Evolutionary conservation across 495 filamentous ascomycete genomes (phyloP), one percentile per base, ranked within the genome.

Genomic region (Cercophora samala): DNA sequence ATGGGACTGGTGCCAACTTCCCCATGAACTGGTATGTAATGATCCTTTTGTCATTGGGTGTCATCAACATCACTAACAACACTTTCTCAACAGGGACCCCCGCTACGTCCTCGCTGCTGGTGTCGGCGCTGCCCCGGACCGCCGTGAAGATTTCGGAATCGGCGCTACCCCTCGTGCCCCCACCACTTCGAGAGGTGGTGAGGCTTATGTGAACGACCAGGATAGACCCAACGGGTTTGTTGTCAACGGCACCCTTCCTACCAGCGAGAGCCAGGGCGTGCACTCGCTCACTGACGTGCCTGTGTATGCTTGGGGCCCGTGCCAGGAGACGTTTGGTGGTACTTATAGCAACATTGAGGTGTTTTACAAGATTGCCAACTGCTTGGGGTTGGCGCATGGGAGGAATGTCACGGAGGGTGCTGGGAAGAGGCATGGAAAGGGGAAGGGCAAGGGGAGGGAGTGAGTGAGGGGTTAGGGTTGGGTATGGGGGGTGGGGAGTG

Each of bases 251-350:
- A 92, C 89, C 1, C 71, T 92, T 66, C 84, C 89, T 0, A 82
- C 84, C 23, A 70, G 74, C 58, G 75, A 82, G 65, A 69, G 73
- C 21, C 80, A 87, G 74, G 90, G 90, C 22, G 90, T 92, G 62
- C 90, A 92, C 78, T 87, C 83, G 51, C 77, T 92, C 64, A 92
- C 90, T 0, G 90, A 92, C 73, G 90, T 92, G 56, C 88, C 90
- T 0, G 88, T 92, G 13, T 92, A 86, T 69, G 88, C 90, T 0
- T 79, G 82, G 77, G 90, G 90, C 0, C 90, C 90, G 4, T 92
- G 90, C 72, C 87, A 90, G 75, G 88, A 90, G 68, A 69, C 80
- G 13, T 92, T 92, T 76, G 85, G 84, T 3, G 90, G 90, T 62
- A 85, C 87, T 3, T 90, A 88, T 70, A 86, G 79, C 70, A 89